These are phyloP conservation scores for Nannochloropsis granulata DNA, from an alignment of 108 stramenopile species.

Conservation along the genomic window DNA sequence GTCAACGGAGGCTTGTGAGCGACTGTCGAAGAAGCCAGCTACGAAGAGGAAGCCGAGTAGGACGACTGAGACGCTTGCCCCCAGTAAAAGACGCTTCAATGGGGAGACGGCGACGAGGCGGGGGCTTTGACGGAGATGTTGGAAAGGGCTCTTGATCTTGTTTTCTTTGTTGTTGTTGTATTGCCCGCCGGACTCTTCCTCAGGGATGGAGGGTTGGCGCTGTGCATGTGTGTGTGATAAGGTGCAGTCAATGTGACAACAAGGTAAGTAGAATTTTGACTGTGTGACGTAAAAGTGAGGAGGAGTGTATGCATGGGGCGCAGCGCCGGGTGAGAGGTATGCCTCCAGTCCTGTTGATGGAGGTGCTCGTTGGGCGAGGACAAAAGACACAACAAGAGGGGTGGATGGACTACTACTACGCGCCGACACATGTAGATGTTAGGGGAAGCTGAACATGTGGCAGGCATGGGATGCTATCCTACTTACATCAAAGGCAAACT, in stretches of 20 bases:
- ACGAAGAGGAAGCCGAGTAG: neutral
- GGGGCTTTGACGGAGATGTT: neutral
- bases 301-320: no score
- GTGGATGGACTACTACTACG: no score
- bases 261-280: no score
- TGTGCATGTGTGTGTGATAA: neutral
- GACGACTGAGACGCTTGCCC: neutral
- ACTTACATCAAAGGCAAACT: neutral
- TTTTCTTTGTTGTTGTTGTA: neutral
- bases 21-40: neutral
- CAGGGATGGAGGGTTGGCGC: neutral
- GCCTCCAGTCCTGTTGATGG: no score
- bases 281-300: no score
- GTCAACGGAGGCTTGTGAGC: neutral
- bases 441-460: no score
- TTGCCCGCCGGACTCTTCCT: neutral
- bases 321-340: no score
- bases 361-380: no score
- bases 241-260: no score
- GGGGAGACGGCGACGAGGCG: neutral
- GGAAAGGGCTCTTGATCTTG: neutral
- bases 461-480: neutral
- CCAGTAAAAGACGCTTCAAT: neutral
- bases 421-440: no score
- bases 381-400: no score